Evolutionary conservation across 345 rosid genomes (phyloP).

Genomic region (Garcia nutans): DNA sequence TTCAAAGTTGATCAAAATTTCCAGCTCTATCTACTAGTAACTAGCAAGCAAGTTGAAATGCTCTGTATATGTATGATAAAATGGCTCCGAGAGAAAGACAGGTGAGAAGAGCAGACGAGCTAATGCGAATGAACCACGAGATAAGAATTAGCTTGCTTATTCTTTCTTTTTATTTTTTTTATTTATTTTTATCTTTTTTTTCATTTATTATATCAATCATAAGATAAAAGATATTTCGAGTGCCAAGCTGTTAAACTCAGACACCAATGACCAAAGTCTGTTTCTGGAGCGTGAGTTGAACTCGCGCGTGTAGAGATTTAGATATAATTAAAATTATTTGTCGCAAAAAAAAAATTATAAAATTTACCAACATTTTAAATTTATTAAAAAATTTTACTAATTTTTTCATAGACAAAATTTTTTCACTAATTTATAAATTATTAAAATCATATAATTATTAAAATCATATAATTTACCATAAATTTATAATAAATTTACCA

Average conservation of each 20-base stretch:
- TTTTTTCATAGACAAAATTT: too few species aligned
- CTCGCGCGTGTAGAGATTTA: too few species aligned
- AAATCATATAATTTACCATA: too few species aligned
- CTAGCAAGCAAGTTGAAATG: background rate
- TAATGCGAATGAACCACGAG: background rate
- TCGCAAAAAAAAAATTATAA: too few species aligned
- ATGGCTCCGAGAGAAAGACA: background rate
- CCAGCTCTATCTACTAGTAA: background rate
- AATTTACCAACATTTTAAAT: too few species aligned
- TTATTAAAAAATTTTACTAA: too few species aligned
- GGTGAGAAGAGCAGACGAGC: constrained; percentile 7
- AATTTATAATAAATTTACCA: too few species aligned
- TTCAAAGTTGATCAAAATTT: background rate
- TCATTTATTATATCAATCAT: background rate
- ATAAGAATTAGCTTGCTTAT: background rate
- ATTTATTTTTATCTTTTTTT: background rate
- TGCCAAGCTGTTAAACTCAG: background rate
- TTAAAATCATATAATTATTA: too few species aligned
- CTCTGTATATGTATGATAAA: background rate
- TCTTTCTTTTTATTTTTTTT: too few species aligned
- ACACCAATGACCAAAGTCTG: background rate
- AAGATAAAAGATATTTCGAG: background rate
- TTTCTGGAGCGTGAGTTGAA: too few species aligned
- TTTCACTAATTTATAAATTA: too few species aligned
- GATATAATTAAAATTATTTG: too few species aligned